Base-by-base conservation (phyloP, 1,139 yeast species). In the Pichia norvegensis region DNA sequence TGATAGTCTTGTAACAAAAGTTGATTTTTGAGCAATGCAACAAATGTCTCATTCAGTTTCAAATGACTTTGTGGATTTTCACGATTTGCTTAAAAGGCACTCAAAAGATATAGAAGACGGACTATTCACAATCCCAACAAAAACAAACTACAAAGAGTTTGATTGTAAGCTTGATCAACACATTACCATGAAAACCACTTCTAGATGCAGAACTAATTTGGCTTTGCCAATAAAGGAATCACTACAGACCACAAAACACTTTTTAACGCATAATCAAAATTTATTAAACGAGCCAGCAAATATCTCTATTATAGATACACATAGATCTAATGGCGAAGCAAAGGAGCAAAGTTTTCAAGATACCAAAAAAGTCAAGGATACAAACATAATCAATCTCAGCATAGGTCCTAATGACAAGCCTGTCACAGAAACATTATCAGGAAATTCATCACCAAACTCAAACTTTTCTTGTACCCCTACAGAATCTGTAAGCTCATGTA, bases 401-500 rank as follows among this genome's bases (percentile, higher is more conserved):
- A 13, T 27, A n/a, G 16, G 31, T 27, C n/a, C 13, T 10, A 14
- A 27, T 27, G n/a, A n/a, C 4, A 27, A 10, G 31, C 11, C 5
- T 27, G 11, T 14, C 14, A 13, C 14, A 6, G 31, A 13, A 27
- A 27, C 5, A 11, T 13, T 4, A 3, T 27, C 31, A 27, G 31
- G 31, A 27, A 42, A 47, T 9, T 52, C 55, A 10, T 53, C 56
- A 14, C 56, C 56, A 2, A 54, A 48, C 29, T 50, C 55, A 19
- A 53, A 45, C 25, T 45, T 51, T 13, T 47, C 55, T n/a, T 53
- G 51, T 33, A 53, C 56, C 4, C 56, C 56, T 4, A 42, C 48
- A 8, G 56, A 53, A 19, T 52, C 56, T 10, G 29, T 50, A 17
- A 52, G 49, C 19, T 52, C 56, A 1, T 49, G 44, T 17, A 49